Conservation (phyloP, 75 land plant genomes). For the Azolla pinnata region DNA sequence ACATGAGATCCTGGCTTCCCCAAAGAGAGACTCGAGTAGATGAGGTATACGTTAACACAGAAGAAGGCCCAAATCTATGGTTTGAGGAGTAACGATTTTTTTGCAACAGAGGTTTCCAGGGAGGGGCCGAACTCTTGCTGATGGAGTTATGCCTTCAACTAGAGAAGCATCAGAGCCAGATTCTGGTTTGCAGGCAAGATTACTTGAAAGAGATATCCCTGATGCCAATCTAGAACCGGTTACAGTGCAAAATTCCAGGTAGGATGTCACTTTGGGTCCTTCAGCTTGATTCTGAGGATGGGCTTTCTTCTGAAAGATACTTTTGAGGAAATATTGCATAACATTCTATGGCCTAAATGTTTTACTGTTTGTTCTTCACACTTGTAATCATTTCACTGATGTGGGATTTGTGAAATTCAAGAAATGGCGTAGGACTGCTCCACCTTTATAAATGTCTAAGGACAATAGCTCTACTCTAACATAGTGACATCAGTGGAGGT, state of each 20-base stretch:
- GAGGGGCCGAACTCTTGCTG: conserved; percentile 58
- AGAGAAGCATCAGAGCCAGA: conserved; percentile 14
- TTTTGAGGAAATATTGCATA: too few species aligned
- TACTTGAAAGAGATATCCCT: conserved; percentile 38
- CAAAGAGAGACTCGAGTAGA: conserved; percentile 32
- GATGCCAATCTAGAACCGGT: conserved; percentile 9
- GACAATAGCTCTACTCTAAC: too few species aligned
- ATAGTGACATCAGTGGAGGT: too few species aligned
- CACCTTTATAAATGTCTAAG: too few species aligned
- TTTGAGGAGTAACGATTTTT: background rate
- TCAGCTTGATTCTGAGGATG: too few species aligned
- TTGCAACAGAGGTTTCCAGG: conserved; percentile 62
- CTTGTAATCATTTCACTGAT: too few species aligned
- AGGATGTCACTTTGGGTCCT: too few species aligned
- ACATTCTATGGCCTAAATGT: too few species aligned
- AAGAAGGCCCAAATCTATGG: background rate
- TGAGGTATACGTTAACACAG: conserved; percentile 36
- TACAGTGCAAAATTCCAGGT: conserved; percentile 26
- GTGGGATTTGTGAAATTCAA: too few species aligned
- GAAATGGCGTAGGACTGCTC: too few species aligned
- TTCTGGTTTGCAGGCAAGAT: conserved; percentile 53
- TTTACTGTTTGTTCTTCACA: too few species aligned
- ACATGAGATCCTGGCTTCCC: conserved; percentile 73
- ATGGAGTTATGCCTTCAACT: conserved; percentile 1
- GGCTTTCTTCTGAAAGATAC: too few species aligned